Conservation (phyloP, 352 stramenopile genomes). For the Globisporangium orthogonon region DNA sequence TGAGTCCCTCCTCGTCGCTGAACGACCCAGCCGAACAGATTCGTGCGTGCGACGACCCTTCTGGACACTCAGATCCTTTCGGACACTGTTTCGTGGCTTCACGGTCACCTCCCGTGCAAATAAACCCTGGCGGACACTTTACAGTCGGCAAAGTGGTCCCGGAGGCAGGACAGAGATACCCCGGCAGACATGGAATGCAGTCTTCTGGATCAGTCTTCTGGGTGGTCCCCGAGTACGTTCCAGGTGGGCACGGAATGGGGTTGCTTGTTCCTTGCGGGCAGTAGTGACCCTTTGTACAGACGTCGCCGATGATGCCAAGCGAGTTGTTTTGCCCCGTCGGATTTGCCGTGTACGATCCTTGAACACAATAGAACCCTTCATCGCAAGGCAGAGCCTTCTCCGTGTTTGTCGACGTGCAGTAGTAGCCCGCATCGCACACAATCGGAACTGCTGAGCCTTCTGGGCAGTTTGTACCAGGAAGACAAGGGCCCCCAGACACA, state of each 20-base stretch:
- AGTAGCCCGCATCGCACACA: constrained; percentile 69
- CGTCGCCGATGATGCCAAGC: constrained; percentile 63
- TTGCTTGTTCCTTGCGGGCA: constrained; percentile 76
- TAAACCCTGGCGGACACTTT: constrained; percentile 44
- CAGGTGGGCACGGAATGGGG: constrained; percentile 66
- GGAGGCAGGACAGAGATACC: constrained; percentile 53
- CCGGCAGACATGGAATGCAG: constrained; percentile 61
- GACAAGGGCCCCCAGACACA: constrained; percentile 59
- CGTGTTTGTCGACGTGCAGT: constrained; percentile 75
- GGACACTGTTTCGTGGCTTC: constrained; percentile 50
- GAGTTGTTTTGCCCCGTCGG: constrained; percentile 69
- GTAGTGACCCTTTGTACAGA: constrained; percentile 70
- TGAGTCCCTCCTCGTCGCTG: constrained; percentile 43
- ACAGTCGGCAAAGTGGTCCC: constrained; percentile 38
- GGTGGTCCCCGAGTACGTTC: constrained; percentile 61
- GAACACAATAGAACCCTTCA: constrained; percentile 85
- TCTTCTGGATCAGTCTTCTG: constrained; percentile 49
- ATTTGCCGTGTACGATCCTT: constrained; percentile 72
- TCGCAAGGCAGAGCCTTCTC: constrained; percentile 62
- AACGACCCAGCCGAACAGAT: constrained; percentile 67
- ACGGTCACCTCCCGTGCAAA: constrained; percentile 58
- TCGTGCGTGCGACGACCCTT: constrained; percentile 37
- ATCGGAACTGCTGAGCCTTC: constrained; percentile 79
- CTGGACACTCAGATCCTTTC: constrained; percentile 68
- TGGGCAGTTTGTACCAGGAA: constrained; percentile 84